A percentile compares a stretch with the other conserved stretches of the same genome.
Evolutionary conservation across 139 green algal species (phyloP).

Genomic region (Chlamydomonas applanata): DNA sequence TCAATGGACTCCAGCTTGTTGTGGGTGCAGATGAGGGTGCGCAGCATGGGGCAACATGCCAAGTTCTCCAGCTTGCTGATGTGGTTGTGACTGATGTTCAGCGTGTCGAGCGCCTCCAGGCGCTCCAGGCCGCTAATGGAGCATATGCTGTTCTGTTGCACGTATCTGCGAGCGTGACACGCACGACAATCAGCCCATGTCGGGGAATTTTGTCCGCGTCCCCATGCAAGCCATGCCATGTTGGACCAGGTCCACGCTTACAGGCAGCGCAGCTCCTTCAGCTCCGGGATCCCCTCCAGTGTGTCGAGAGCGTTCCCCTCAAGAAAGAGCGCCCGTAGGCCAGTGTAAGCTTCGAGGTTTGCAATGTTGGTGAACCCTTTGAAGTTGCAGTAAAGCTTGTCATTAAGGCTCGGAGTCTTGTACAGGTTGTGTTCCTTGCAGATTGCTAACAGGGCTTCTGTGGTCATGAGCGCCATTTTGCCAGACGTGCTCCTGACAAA

Average conservation of each 20-base stretch:
- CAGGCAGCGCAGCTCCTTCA: conserved; percentile 82
- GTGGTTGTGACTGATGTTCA: conserved; percentile 86
- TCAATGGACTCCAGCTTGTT: conserved; percentile 60
- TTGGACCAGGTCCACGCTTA: conserved; percentile 22
- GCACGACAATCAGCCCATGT: neutral
- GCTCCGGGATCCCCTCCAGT: conserved; percentile 66
- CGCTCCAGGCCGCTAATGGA: conserved; percentile 41
- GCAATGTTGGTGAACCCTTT: conserved; percentile 77
- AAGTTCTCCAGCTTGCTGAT: conserved; percentile 60
- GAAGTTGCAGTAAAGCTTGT: conserved; percentile 85
- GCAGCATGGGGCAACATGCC: conserved; percentile 42
- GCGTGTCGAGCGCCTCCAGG: conserved; percentile 63
- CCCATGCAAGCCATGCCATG: neutral
- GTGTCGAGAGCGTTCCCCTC: conserved; percentile 83
- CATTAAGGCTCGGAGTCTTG: conserved; percentile 77
- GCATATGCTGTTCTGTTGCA: conserved; percentile 82
- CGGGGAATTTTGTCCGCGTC: neutral
- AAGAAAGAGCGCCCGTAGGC: conserved; percentile 82
- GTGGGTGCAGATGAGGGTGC: conserved; percentile 64
- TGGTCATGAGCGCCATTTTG: conserved; percentile 58
- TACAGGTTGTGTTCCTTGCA: conserved; percentile 82
- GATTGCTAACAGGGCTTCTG: conserved; percentile 43
- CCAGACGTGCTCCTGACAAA: neutral
- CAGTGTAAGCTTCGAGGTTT: conserved; percentile 74
- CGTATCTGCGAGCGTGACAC: conserved; percentile 55